Conservation (phyloP, 768 basidiomycete genomes). For the Tylopilus vinaceipallidus region DNA sequence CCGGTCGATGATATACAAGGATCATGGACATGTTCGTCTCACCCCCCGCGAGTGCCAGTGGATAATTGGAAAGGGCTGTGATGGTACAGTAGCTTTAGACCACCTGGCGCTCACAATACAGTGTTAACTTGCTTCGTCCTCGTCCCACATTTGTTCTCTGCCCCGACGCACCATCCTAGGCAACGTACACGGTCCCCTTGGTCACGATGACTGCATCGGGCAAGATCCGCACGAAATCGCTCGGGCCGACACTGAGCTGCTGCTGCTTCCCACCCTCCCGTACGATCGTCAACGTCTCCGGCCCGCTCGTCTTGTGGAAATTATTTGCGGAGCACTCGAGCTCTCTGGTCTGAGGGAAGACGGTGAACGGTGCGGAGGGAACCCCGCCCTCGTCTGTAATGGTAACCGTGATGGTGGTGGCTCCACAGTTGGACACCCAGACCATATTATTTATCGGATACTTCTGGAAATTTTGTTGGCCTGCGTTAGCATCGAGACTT, state of each 20-base stretch:
- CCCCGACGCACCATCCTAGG: background rate
- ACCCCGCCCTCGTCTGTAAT: constrained; percentile 8
- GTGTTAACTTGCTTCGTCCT: background rate
- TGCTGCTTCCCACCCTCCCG: constrained; percentile 13
- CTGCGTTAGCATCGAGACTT: background rate
- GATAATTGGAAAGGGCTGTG: no score
- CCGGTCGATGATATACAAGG: no score
- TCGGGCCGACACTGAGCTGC: constrained; percentile 9
- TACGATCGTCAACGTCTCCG: constrained; percentile 6
- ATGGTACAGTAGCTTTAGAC: no score
- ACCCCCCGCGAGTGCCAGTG: no score
- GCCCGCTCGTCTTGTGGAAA: constrained; percentile 2
- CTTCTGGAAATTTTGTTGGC: no score
- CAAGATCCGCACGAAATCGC: constrained; percentile 14
- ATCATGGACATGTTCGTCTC: no score
- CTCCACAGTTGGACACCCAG: constrained; percentile 15
- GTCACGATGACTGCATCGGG: constrained; percentile 10
- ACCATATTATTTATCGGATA: constrained; percentile 7
- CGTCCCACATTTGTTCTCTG: background rate
- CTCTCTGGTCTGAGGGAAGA: background rate
- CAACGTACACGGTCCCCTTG: constrained; percentile 4
- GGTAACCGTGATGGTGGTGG: background rate
- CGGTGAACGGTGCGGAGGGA: background rate
- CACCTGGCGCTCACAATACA: background rate
- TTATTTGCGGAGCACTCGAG: constrained; percentile 3